Evolutionary conservation across 345 rosid genomes (phyloP).

Genomic region (Acer campestre): DNA sequence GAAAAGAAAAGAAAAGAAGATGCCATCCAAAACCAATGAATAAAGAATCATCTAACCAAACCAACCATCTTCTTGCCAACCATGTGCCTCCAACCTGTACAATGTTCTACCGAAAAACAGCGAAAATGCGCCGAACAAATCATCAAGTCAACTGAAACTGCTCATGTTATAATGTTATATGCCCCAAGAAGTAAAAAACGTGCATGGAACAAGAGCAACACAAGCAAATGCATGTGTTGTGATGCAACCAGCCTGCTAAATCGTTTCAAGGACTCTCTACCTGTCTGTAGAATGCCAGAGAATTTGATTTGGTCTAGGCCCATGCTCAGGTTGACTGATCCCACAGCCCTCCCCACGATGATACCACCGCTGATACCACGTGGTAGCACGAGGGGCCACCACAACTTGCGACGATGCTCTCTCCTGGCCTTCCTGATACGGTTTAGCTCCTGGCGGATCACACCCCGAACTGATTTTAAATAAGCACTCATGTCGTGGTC

Average conservation of each 20-base stretch:
- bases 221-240: constrained; percentile 82
- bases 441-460: constrained; percentile 71
- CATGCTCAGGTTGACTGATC: constrained; percentile 27
- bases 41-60: constrained; percentile 48
- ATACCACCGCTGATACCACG: constrained; percentile 31
- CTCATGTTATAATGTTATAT: constrained; percentile 40
- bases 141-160: constrained; percentile 29
- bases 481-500: constrained; percentile 95
- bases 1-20: neutral
- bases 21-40: constrained; percentile 32
- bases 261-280: constrained; percentile 65
- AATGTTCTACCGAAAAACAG: constrained; percentile 15
- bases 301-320: constrained; percentile 49
- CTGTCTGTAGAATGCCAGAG: constrained; percentile 59
- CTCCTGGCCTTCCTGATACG: constrained; percentile 60
- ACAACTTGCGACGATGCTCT: constrained; percentile 57
- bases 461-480: constrained; percentile 58
- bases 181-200: constrained; percentile 65
- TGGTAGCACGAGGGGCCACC: constrained; percentile 65
- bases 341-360: constrained; percentile 37
- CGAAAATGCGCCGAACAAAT: neutral
- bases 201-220: constrained; percentile 70
- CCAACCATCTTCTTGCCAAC: constrained; percentile 22
- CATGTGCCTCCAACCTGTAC: constrained; percentile 27
- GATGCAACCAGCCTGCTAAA: constrained; percentile 75